phyloP scores from a whole-genome alignment of 352 stramenopile species.

The Globisporangium canariense region DNA sequence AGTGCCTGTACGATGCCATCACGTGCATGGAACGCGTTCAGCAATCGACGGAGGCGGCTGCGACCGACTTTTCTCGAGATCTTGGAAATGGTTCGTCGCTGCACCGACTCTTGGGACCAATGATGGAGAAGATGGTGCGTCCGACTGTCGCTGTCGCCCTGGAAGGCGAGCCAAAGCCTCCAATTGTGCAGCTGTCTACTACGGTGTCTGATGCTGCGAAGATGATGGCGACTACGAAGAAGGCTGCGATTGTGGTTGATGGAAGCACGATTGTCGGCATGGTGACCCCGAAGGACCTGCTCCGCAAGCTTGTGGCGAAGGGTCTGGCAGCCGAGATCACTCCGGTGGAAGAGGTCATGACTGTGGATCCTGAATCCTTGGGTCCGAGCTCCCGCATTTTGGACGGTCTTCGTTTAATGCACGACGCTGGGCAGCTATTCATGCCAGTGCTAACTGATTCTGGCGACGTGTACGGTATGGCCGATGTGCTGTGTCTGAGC shows the following conservation, averaged over 20 bases:
- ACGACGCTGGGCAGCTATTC: conserved; percentile 81
- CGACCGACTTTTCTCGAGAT: conserved; percentile 78
- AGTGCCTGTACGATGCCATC: conserved; percentile 87
- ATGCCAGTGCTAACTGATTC: conserved; percentile 78
- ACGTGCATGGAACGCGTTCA: conserved; percentile 86
- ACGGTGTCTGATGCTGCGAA: conserved; percentile 70
- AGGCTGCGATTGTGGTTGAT: conserved; percentile 78
- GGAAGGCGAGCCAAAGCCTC: conserved; percentile 76
- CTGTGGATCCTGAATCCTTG: conserved; percentile 73
- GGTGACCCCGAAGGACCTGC: conserved; percentile 82
- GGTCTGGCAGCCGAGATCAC: conserved; percentile 69
- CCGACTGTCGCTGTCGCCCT: conserved; percentile 79
- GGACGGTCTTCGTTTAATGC: conserved; percentile 80
- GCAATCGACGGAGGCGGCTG: conserved; percentile 75
- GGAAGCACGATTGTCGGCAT: conserved; percentile 75
- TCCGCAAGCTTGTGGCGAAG: conserved; percentile 86
- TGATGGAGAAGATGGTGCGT: conserved; percentile 89
- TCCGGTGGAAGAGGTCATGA: conserved; percentile 85
- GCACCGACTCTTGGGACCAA: conserved; percentile 71
- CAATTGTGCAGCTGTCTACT: conserved; percentile 71
- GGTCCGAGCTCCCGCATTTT: conserved; percentile 75
- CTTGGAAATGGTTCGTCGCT: conserved; percentile 64
- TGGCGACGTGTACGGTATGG: conserved; percentile 85
- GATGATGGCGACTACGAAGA: conserved; percentile 84
- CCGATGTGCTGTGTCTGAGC: conserved; percentile 83